Conservation (phyloP, 1,284 basidiomycete species). For the Schizopora paradoxa region DNA sequence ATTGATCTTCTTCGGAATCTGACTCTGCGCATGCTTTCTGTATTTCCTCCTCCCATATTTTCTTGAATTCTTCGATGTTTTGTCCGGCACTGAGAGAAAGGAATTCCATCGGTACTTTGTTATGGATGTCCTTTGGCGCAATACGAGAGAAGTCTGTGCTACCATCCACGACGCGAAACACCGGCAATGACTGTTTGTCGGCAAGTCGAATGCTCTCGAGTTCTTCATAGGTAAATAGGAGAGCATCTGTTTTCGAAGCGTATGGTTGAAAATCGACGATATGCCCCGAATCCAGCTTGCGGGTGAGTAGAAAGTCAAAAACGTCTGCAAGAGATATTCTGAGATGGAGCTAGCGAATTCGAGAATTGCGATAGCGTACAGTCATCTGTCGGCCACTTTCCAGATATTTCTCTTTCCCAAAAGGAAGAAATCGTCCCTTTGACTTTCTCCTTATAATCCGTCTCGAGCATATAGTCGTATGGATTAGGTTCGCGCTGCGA, state of each 20-base stretch:
- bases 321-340: conserved; percentile 46
- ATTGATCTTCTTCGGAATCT: not conserved
- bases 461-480: conserved; percentile 82
- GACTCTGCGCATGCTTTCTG: conserved; percentile 29
- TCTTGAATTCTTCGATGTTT: conserved; percentile 68
- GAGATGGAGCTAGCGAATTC: not conserved
- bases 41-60: conserved; percentile 59
- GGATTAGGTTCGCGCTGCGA: conserved; percentile 88
- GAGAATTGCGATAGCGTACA: conserved; percentile 46
- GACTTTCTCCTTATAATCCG: conserved; percentile 50
- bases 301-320: conserved; percentile 84
- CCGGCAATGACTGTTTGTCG: conserved; percentile 31
- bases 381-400: conserved; percentile 57
- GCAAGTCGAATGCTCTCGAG: conserved; percentile 40
- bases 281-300: conserved; percentile 69
- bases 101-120: conserved; percentile 91
- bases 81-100: conserved; percentile 72
- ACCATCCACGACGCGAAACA: conserved; percentile 70
- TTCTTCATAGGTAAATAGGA: conserved; percentile 83
- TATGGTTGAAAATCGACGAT: conserved; percentile 92
- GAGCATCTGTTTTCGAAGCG: conserved; percentile 76
- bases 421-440: conserved; percentile 49
- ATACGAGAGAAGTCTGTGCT: conserved; percentile 60
- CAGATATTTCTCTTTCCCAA: conserved; percentile 63
- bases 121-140: conserved; percentile 75